Percentiles rank a stretch among this genome's conserved stretches.
These are phyloP conservation scores for Ceratocystis papillata DNA, from an alignment of 2,329 filamentous ascomycete genomes.

Conservation along the genomic window DNA sequence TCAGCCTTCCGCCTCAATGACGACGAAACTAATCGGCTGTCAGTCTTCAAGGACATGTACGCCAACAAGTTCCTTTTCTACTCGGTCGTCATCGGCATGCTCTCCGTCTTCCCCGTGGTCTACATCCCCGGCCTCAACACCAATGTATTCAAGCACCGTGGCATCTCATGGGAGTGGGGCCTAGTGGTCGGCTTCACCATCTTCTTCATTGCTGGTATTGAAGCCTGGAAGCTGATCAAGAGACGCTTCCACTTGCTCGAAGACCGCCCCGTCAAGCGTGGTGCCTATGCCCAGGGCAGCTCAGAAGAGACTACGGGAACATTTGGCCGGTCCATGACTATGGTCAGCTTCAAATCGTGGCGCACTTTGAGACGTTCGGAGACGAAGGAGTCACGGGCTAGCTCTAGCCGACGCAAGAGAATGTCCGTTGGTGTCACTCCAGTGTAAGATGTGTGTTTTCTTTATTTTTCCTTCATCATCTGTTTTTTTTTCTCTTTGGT, in stretches of 20 bases:
- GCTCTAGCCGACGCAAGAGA: constrained; percentile 11
- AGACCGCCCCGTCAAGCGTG: constrained; percentile 41
- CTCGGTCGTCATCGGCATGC: constrained; percentile 48
- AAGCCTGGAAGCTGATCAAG: constrained; percentile 63
- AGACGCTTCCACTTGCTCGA: constrained; percentile 43
- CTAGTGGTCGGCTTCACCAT: constrained; percentile 53
- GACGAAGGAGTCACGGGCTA: constrained; percentile 31
- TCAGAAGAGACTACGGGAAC: constrained; percentile 35
- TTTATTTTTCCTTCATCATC: background rate
- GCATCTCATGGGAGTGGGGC: constrained; percentile 66
- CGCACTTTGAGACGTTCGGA: constrained; percentile 36
- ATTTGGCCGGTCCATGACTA: constrained; percentile 41
- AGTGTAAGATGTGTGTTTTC: constrained; percentile 4
- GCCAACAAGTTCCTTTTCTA: constrained; percentile 61
- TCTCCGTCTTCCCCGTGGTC: constrained; percentile 57
- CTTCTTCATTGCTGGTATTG: constrained; percentile 56
- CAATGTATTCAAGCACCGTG: constrained; percentile 60
- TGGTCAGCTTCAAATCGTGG: constrained; percentile 43
- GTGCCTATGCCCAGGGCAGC: constrained; percentile 44
- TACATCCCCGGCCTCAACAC: constrained; percentile 63
- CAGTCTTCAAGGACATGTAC: constrained; percentile 53
- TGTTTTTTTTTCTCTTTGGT: constrained; percentile 2
- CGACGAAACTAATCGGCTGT: constrained; percentile 40
- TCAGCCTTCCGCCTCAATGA: constrained; percentile 59
- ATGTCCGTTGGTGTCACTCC: background rate